Evolutionary conservation across 805 yeast genomes (phyloP), one percentile per base, ranked within the genome.

Genomic region (Suhomyces vadensis): DNA sequence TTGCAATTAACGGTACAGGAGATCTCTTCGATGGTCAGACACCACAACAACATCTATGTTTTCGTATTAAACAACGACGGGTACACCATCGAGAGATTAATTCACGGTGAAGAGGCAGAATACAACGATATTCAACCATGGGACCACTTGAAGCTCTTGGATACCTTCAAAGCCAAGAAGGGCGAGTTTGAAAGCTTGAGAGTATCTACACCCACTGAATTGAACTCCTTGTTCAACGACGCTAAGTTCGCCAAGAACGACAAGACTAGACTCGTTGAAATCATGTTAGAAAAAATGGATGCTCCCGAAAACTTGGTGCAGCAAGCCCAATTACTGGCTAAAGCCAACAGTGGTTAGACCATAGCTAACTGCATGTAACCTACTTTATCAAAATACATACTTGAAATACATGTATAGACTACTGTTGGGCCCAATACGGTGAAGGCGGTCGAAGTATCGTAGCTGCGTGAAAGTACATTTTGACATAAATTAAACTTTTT

Each of bases 1-100:
- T 64, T 68, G 54, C 73, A 68, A 44, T 59, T 67, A 45, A 66
- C 73, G 1, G 71, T 65, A n/a, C 73, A 68, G 47, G 73, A 68
- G 41, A 61, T 68, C 44, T 63, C 68, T 31, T 56, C 72, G 24
- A 65, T 68, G 71, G 58, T 63, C 42, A 60, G 66, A 51, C 54
- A 65, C 57, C 56, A 60, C 38, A 62, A 54, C 39, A 61, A 64
- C 24, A 66, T 69, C 16, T 66, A 67, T 53, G 52, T 68, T 39
- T 68, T 67, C 51, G 72, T 68, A 29, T 60, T 68, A 54, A 68
- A 68, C 55, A 68, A 68, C 50, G 67, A 60, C 43, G 73, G 73
- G 7, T 67, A 64, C 55, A 67, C 73, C 25, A 65, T 68, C 40
- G 73, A 68, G 54, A 60, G 69, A 50, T 60, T 67, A 52, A 65